Evolutionary conservation across 2,329 filamentous ascomycete genomes (phyloP).

Genomic region (Xylaria arbuscula): DNA sequence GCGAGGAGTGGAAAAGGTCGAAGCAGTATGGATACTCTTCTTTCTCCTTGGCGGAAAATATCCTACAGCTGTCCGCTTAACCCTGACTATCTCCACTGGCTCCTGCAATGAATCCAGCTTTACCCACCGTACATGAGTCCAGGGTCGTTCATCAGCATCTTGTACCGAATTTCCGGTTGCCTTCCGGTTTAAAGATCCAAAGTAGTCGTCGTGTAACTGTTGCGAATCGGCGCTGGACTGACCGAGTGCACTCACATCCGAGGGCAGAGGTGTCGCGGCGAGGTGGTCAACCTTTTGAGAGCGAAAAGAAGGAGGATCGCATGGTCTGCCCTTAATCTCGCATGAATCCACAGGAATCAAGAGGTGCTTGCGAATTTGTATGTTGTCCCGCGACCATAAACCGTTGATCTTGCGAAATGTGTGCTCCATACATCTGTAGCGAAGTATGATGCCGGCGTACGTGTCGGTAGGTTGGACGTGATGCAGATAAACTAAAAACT

Average conservation of each 20-base stretch:
- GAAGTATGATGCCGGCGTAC: conserved; percentile 88
- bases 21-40: conserved; percentile 78
- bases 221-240: conserved; percentile 40
- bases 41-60: conserved; percentile 92
- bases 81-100: conserved; percentile 85
- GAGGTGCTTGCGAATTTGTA: conserved; percentile 84
- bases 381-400: conserved; percentile 92
- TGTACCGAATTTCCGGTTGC: conserved; percentile 45
- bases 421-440: conserved; percentile 87
- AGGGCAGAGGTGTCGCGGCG: conserved; percentile 59
- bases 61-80: conserved; percentile 82
- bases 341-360: conserved; percentile 91
- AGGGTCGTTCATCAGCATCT: conserved; percentile 72
- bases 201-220: conserved; percentile 56
- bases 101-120: conserved; percentile 74
- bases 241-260: conserved; percentile 43
- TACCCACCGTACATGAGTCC: conserved; percentile 92
- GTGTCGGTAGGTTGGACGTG: conserved; percentile 85
- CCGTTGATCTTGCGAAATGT: conserved; percentile 88
- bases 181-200: conserved; percentile 53
- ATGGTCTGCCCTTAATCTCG: conserved; percentile 79
- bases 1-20: conserved; percentile 74
- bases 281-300: conserved; percentile 62
- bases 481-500: conserved; percentile 91
- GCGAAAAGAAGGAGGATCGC: conserved; percentile 62